phyloP scores from a whole-genome alignment of 2,329 filamentous ascomycete species.

The Talaromyces sp. region DNA sequence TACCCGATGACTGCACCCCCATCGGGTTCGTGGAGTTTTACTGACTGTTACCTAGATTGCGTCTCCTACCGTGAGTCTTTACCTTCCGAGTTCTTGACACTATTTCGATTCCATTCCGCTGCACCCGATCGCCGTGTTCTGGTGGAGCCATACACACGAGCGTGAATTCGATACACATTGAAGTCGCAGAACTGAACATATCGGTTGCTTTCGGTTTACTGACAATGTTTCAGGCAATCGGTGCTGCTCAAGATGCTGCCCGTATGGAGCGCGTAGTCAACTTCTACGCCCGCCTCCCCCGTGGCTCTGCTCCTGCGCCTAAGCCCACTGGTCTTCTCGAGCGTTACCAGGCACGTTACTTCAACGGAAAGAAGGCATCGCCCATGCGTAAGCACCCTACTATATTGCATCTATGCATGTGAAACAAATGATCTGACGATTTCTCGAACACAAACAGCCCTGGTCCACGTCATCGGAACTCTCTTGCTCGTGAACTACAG shows the following conservation, averaged over 20 bases:
- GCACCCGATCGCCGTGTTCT: not conserved
- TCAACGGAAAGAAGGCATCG: slow-evolving; percentile 81
- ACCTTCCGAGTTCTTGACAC: not conserved
- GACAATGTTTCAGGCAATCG: slow-evolving; percentile 67
- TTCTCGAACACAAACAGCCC: slow-evolving; percentile 52
- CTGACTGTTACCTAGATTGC: slow-evolving; percentile 38
- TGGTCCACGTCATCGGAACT: slow-evolving; percentile 77
- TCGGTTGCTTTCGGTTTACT: slow-evolving; percentile 19
- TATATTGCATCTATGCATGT: not conserved
- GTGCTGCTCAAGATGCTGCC: slow-evolving; percentile 88
- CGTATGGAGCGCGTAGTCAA: slow-evolving; percentile 97
- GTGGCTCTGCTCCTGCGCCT: slow-evolving; percentile 77
- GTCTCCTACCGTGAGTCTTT: slow-evolving; percentile 34
- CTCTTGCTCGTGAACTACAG: slow-evolving; percentile 82
- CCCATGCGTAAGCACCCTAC: slow-evolving; percentile 67
- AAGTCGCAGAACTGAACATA: not conserved
- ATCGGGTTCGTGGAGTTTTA: slow-evolving; percentile 15
- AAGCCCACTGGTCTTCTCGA: slow-evolving; percentile 78
- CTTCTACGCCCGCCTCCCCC: slow-evolving; percentile 98
- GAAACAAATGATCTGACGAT: slow-evolving; percentile 4
- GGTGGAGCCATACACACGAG: not conserved
- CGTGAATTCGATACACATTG: not conserved
- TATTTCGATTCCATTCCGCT: not conserved
- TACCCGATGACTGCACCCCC: not conserved
- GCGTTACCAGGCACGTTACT: slow-evolving; percentile 82